These are phyloP conservation scores for Cyclocybe aegerita DNA, from an alignment of 768 basidiomycete species.

Conservation along the genomic window DNA sequence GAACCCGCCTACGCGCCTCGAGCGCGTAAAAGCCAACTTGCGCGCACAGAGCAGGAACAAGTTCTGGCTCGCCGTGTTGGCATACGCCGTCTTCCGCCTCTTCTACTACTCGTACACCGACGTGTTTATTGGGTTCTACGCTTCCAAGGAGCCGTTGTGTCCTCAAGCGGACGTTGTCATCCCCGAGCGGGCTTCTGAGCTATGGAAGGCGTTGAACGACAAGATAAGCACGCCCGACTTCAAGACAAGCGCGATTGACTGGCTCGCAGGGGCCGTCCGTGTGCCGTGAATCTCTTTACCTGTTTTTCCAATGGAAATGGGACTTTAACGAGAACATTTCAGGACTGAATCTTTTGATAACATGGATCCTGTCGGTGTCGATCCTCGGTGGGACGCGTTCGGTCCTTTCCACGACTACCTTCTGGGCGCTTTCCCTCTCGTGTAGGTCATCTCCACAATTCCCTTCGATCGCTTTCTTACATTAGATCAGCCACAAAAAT, in stretches of 20 bases:
- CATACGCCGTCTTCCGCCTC: not conserved
- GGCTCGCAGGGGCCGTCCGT: constrained; percentile 49
- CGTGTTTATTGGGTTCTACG: not conserved
- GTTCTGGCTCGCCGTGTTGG: not conserved
- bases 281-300: constrained; percentile 33
- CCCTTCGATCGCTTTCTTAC: not conserved
- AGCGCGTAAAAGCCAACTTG: not conserved
- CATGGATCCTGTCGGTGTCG: constrained; percentile 45
- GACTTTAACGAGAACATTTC: not conserved
- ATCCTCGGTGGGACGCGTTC: constrained; percentile 57
- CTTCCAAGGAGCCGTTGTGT: constrained; percentile 18
- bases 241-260: constrained; percentile 38
- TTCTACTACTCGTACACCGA: not conserved
- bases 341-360: constrained; percentile 57
- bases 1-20: no score
- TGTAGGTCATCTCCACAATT: constrained; percentile 40
- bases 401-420: constrained; percentile 56
- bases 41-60: not conserved
- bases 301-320: not conserved
- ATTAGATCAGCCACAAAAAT: constrained; percentile 45
- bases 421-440: constrained; percentile 51
- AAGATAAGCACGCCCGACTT: constrained; percentile 35
- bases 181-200: constrained; percentile 37
- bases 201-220: constrained; percentile 33
- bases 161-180: constrained; percentile 36